Evolutionary conservation across 331 rosid genomes (phyloP).

Genomic region (Erythrophleum ivorense): DNA sequence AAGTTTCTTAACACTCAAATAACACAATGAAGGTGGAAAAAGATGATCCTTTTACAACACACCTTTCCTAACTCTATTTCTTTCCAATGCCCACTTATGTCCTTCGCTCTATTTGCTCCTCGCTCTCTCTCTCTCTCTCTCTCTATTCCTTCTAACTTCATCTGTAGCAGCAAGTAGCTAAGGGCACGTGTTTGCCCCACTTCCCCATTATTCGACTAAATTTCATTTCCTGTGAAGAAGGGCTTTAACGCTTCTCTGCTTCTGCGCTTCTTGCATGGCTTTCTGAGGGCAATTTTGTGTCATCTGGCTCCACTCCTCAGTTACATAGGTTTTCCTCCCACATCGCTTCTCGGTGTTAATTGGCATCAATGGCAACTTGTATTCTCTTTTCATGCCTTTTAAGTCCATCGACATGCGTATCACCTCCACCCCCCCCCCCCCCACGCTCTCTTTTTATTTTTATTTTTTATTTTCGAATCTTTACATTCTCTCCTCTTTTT

Average conservation of each 20-base stretch:
- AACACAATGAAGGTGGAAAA: conserved; percentile 10
- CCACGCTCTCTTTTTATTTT: too few relatives aligned
- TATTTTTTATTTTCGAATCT: conserved; percentile 19
- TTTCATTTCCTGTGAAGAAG: conserved; percentile 25
- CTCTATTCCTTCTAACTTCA: conserved; percentile 35
- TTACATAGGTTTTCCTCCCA: conserved; percentile 37
- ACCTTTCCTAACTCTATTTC: conserved; percentile 18
- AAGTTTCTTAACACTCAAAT: not conserved
- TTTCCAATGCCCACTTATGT: conserved; percentile 24
- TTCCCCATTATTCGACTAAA: conserved; percentile 45
- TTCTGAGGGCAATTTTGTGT: conserved; percentile 32
- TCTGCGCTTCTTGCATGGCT: conserved; percentile 49
- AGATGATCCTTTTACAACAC: not conserved
- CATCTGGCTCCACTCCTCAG: conserved; percentile 31
- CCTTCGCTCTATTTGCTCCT: conserved; percentile 17
- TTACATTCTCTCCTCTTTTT: conserved; percentile 38
- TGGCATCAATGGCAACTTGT: conserved; percentile 22
- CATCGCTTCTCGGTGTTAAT: conserved; percentile 10
- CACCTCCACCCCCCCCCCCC: too few relatives aligned
- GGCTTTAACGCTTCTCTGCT: conserved; percentile 40
- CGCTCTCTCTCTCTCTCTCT: not conserved
- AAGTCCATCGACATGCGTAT: conserved; percentile 36
- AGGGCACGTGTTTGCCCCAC: conserved; percentile 53
- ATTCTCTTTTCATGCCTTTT: conserved; percentile 34
- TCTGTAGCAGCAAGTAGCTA: conserved; percentile 40